Conservation (phyloP, 495 filamentous ascomycete genomes). For the Zalerion maritima region DNA sequence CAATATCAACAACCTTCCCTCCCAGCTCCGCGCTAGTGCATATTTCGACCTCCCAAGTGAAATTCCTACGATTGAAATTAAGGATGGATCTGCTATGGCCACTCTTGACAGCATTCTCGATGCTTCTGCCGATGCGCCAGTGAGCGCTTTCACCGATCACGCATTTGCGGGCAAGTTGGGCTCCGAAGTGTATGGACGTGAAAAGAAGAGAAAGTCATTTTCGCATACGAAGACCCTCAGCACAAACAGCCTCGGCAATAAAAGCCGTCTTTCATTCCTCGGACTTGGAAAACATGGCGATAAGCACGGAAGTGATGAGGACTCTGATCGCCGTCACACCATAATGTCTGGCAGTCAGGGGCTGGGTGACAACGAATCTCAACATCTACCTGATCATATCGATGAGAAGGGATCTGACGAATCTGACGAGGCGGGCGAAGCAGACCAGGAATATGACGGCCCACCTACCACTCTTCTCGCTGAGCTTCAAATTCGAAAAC, state of each 20-base stretch:
- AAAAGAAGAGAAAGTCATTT: conserved; percentile 30
- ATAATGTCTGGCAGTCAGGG: too few relatives aligned
- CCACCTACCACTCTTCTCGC: conserved; percentile 82
- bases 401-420: conserved; percentile 26
- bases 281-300: too few relatives aligned
- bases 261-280: too few relatives aligned
- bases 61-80: conserved; percentile 45
- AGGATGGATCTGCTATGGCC: conserved; percentile 66
- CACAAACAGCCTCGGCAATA: not conserved
- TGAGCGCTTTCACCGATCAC: conserved; percentile 89
- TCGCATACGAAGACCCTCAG: not conserved
- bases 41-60: conserved; percentile 68
- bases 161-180: conserved; percentile 63
- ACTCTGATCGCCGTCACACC: too few relatives aligned
- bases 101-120: conserved; percentile 90
- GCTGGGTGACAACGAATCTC: too few relatives aligned
- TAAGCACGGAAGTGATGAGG: too few relatives aligned
- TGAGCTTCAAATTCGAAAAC: conserved; percentile 79
- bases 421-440: conserved; percentile 20
- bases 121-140: conserved; percentile 85
- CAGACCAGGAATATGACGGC: conserved; percentile 39
- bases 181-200: conserved; percentile 45
- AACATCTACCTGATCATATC: conserved; percentile 20
- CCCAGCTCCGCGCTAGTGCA: conserved; percentile 77
- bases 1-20: conserved; percentile 47